phyloP scores from a whole-genome alignment of 371 early-diverging fungal genomes.

The Fennellomyces sp. region DNA sequence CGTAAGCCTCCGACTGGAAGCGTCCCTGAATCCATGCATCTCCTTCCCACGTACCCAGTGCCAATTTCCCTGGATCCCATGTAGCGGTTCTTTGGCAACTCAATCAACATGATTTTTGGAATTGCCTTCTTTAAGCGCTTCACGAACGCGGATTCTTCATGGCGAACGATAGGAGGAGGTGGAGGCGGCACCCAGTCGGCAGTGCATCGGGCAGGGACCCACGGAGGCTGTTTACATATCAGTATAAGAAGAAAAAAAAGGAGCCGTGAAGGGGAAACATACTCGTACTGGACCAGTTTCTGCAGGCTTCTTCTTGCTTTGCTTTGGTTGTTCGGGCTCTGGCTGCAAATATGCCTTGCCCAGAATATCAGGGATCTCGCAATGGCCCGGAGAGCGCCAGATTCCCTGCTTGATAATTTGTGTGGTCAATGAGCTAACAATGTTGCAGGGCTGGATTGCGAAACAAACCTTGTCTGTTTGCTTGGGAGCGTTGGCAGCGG shows the following conservation, averaged over 20 bases:
- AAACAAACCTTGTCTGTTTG: constrained; percentile 1
- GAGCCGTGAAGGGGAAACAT: no score
- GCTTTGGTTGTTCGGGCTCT: constrained; percentile 1
- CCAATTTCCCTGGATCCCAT: constrained; percentile 31
- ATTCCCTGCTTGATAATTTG: constrained; percentile 3
- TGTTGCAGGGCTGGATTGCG: not conserved
- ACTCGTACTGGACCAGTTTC: not conserved
- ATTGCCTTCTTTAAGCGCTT: constrained; percentile 31
- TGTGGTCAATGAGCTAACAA: not conserved
- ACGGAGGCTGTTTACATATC: constrained; percentile 37
- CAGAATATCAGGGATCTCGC: constrained; percentile 50
- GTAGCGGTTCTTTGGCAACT: constrained; percentile 19
- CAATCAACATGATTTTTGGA: constrained; percentile 20
- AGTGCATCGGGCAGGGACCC: constrained; percentile 22
- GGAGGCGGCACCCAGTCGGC: constrained; percentile 20
- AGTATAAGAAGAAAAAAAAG: no score
- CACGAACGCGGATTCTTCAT: constrained; percentile 23
- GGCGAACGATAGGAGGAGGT: constrained; percentile 18
- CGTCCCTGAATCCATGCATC: not conserved
- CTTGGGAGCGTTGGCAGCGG: constrained; percentile 1
- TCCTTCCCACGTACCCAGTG: constrained; percentile 23
- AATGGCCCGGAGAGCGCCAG: constrained; percentile 52
- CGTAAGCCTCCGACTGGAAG: no score
- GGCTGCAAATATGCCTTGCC: constrained; percentile 44
- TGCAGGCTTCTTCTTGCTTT: constrained; percentile 5